These are phyloP conservation scores for Neurospora sp. DNA, from an alignment of 495 filamentous ascomycete species.

Conservation along the genomic window DNA sequence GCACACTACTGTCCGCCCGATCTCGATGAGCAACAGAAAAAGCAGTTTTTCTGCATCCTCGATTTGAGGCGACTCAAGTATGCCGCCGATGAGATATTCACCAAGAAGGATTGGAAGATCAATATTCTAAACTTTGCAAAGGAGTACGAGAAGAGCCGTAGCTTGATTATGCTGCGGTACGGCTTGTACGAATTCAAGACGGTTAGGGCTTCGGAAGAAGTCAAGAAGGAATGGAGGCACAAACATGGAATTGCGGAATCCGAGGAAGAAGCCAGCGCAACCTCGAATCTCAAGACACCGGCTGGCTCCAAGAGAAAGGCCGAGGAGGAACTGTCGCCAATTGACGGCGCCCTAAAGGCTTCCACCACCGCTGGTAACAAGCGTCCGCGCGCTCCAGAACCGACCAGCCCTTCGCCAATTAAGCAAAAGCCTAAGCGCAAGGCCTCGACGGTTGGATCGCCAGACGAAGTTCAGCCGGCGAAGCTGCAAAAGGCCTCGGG, in stretches of 20 bases:
- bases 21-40: slow-evolving; percentile 37
- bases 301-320: slow-evolving; percentile 35
- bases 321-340: slow-evolving; percentile 28
- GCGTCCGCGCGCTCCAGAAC: slow-evolving; percentile 28
- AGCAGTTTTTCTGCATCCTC: slow-evolving; percentile 44
- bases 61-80: slow-evolving; percentile 43
- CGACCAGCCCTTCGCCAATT: slow-evolving; percentile 8
- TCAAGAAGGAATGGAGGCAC: slow-evolving; percentile 38
- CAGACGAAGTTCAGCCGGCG: slow-evolving; percentile 46
- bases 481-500: slow-evolving; percentile 45
- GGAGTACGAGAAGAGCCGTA: slow-evolving; percentile 44
- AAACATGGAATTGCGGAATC: slow-evolving; percentile 32
- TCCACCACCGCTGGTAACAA: slow-evolving; percentile 32
- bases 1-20: slow-evolving; percentile 37
- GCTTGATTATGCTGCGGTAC: slow-evolving; percentile 42
- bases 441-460: slow-evolving; percentile 28
- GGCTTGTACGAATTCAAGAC: slow-evolving; percentile 44
- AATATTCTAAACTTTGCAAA: slow-evolving; percentile 43
- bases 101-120: slow-evolving; percentile 43
- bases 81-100: slow-evolving; percentile 40
- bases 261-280: slow-evolving; percentile 18
- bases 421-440: slow-evolving; percentile 37
- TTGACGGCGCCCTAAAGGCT: slow-evolving; percentile 20
- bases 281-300: slow-evolving; percentile 7
- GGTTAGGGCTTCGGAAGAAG: slow-evolving; percentile 35